Evolutionary conservation across 2,329 filamentous ascomycete genomes (phyloP), one percentile per base, ranked within the genome.

Genomic region (Waltergamsia citrina): DNA sequence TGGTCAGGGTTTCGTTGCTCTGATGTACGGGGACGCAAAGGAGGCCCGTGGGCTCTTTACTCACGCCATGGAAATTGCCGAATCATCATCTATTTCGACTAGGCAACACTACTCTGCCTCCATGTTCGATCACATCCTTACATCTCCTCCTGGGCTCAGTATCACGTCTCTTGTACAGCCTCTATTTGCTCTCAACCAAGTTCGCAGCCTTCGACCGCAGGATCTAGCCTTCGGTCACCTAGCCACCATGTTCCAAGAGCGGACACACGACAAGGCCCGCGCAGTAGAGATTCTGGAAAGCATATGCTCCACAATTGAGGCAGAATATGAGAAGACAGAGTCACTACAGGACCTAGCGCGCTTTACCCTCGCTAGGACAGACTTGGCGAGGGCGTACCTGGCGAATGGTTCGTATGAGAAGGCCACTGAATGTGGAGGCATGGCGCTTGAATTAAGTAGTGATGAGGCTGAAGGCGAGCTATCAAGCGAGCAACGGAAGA

Each of bases 51-150:
- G 79, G 9, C 72, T 96, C 8, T 94, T 95, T 51, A 88, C 85
- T 2, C 92, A 98, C 52, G 90, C 92, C 1, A 92, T 94, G 63
- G 88, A 94, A 42, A 90, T 98, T 32, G 79, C 86, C 0, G 84
- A 86, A 40, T 81, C 85, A 0, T 82, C 83, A 0, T 79, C 81
- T 0, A 54, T 79, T 3, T 65, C 86, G 5, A 77, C 81, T 0
- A 84, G 87, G 51, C 74, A 80, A 20, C 84, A 90, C 52, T 96
- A 88, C 51, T 71, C 85, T 0, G 63, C 81, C 0, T 83, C 85
- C 2, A 69, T 84, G 31, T 96, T 98, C 52, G 90, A 98, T 47
- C 69, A 85, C 43, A 66, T 94, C 6, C 54, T 86, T 11, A 66
- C 72, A 2, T 71, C 72, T 2, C 60, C 74, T 2, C 38, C 66